Percentiles rank a stretch among this genome's conserved stretches.
Conservation (phyloP, 805 yeast species). For the Wickerhamiella kazuoi region DNA sequence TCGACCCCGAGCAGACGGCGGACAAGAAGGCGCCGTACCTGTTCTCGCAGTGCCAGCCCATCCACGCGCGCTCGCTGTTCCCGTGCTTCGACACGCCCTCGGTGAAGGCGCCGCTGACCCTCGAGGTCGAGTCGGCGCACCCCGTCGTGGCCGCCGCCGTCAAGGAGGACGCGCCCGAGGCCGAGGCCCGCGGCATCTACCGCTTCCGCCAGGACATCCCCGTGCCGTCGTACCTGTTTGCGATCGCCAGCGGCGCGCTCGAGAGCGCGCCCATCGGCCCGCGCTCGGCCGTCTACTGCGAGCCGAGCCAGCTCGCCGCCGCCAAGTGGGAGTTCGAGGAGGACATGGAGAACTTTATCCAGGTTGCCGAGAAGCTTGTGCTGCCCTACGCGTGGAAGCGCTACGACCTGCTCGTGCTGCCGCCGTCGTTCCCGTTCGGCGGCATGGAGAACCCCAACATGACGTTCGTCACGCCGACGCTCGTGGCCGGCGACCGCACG, state of each 20-base stretch:
- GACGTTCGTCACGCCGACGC: conserved; percentile 80
- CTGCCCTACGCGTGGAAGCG: conserved; percentile 73
- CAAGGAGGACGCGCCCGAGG: conserved; percentile 15
- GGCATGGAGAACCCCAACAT: conserved; percentile 93
- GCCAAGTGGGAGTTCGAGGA: conserved; percentile 66
- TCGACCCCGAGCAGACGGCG: conserved; percentile 54
- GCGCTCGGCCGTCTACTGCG: conserved; percentile 66
- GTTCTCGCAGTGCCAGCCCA: conserved; percentile 83
- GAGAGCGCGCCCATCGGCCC: conserved; percentile 59
- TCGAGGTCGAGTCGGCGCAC: conserved; percentile 41
- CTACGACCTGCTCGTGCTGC: conserved; percentile 66
- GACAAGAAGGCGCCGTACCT: conserved; percentile 54
- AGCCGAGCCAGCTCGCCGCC: conserved; percentile 46
- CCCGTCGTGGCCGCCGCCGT: conserved; percentile 65
- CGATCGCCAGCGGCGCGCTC: conserved; percentile 73
- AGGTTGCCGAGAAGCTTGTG: conserved; percentile 58
- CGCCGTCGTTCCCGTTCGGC: conserved; percentile 67
- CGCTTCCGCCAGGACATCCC: conserved; percentile 59
- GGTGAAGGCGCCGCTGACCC: conserved; percentile 46
- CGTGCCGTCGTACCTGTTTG: conserved; percentile 68
- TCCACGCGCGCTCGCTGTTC: conserved; percentile 71
- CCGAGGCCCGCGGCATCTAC: conserved; percentile 21
- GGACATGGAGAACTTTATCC: conserved; percentile 60
- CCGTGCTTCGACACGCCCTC: conserved; percentile 90
- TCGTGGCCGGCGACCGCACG: conserved; percentile 67